A percentile compares a stretch with the other conserved stretches of the same genome.
Evolutionary conservation across 2,329 filamentous ascomycete genomes (phyloP).

Genomic region (Arthrobotrys musiformis): DNA sequence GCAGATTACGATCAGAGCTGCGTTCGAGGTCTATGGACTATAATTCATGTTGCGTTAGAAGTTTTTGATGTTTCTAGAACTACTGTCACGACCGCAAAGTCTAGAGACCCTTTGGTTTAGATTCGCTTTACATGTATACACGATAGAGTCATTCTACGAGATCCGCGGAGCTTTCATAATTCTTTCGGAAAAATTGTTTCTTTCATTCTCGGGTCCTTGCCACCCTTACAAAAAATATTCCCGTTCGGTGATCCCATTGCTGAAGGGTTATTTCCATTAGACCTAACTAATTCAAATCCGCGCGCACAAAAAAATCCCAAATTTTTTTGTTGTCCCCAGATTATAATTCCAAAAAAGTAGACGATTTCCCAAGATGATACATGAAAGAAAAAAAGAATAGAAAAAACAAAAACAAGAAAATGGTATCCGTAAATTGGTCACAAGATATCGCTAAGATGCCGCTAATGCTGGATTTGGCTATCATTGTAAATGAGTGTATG

Average conservation of each 20-base stretch:
- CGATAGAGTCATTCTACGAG: too few species aligned
- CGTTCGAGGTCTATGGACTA: conserved; percentile 10
- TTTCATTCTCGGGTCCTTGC: conserved; percentile 6
- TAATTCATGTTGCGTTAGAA: not conserved
- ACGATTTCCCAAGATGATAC: conserved; percentile 40
- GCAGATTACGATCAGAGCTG: conserved; percentile 18
- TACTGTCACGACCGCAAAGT: not conserved
- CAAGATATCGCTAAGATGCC: conserved; percentile 48
- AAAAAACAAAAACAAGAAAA: not conserved
- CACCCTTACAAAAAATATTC: conserved; percentile 10
- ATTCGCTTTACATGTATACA: not conserved
- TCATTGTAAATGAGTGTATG: conserved; percentile 49
- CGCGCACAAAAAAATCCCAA: not conserved
- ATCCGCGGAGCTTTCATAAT: not conserved
- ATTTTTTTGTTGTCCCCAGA: conserved; percentile 3
- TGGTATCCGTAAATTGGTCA: conserved; percentile 32
- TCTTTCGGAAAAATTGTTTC: conserved; percentile 15
- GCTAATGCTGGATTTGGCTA: conserved; percentile 34
- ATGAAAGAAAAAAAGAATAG: conserved; percentile 24
- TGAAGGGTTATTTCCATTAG: conserved; percentile 30
- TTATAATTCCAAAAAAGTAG: conserved; percentile 18
- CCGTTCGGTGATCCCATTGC: conserved; percentile 1
- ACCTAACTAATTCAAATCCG: conserved; percentile 21
- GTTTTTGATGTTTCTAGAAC: not conserved
- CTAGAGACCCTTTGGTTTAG: not conserved